Evolutionary conservation across 2,329 filamentous ascomycete genomes (phyloP), one percentile per base, ranked within the genome.

Genomic region (Diaporthe ilicicola): DNA sequence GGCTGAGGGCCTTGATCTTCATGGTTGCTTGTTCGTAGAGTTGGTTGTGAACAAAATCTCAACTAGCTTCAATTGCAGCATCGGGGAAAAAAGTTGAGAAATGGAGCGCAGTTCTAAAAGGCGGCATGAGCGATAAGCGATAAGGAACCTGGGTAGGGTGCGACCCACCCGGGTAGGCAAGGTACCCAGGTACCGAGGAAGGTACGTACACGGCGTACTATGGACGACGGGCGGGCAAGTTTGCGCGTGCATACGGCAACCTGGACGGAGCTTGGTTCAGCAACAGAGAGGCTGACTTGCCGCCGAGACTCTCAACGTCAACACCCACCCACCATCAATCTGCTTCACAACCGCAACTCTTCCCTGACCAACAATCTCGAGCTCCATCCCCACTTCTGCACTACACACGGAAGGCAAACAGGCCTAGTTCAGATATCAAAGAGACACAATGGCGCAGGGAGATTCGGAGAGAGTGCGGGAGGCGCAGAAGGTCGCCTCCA

Each of bases 401-500:
- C 44, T 17, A 39, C 15, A 53, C 19, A 4, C 55, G n/a, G 22
- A 42, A 29, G 42, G 29, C 48, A 15, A 39, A 44, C 37, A 27
- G 19, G 32, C 27, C 50, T 44, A 22, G 56, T 39, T 48, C 50
- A 44, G 37, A 64, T 48, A 66, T n/a, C 48, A 65, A 65, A 51
- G 32, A 61, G 34, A 54, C 64, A 53, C 76, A 74, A 90, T 90
- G 88, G 87, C 87, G 77, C 86, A 86, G 76, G 86, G 83, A 82
- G 87, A 90, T 76, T 88, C 88, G 75, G 83, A 84, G 78, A 84
- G 92, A 86, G 91, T 98, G 88, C 90, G 92, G 83, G 94, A 98
- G 88, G 95, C 94, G 81, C 92, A 95, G 87, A 91, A 93, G 86
- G 85, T 95, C 79, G 89, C 90, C 76, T 94, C 94, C 85, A 88